Evolutionary conservation across 2,329 filamentous ascomycete species (phyloP), one percentile per base, ranked within the genome.

Genomic region (Sordariomycetes sp.): DNA sequence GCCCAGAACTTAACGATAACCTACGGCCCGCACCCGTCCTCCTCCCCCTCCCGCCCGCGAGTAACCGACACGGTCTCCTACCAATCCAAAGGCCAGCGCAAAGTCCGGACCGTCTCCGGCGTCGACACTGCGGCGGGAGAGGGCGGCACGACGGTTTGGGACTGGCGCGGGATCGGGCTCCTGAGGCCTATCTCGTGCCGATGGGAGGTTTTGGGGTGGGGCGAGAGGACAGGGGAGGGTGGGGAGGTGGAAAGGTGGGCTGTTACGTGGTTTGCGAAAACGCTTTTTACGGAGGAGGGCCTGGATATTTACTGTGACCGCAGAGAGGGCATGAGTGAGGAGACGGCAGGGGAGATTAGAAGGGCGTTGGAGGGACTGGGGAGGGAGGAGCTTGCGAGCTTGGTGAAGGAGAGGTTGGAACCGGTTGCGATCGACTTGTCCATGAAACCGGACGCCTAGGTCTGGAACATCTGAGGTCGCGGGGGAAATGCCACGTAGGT

Each of bases 251-350:
- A 82, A 68, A 76, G 78, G 63, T 95, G 88, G 87, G 82, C 81
- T 1, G 87, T 95, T 15, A 95, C 88, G 4, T 92, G 86, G 77
- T 95, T 95, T 69, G 84, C 85, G 61, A 85, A 87, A 65, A 95
- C 88, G 25, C 63, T 91, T 52, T 95, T 95, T 63, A 94, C 89
- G 7, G 86, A 86, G 61, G 87, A 89, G 58, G 90, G 90, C 0
- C 65, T 95, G 34, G 90, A 95, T 70, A 70, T 95, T 10, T 94
- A 92, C 68, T 84, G 81, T 52, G 77, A 86, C 62, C 74, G 77
- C 17, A 76, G 71, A 55, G 78, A 77, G 60, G 86, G 87, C 0
- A 61, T 89, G 61, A 78, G 75, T 57, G 71, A 78, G 58, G 77
- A 73, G 65, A 80, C 82, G 56, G 75, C 84, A 45, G 71, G 69